phyloP scores from a whole-genome alignment of 2,329 filamentous ascomycete species.

The Cyclaneusma minus region DNA sequence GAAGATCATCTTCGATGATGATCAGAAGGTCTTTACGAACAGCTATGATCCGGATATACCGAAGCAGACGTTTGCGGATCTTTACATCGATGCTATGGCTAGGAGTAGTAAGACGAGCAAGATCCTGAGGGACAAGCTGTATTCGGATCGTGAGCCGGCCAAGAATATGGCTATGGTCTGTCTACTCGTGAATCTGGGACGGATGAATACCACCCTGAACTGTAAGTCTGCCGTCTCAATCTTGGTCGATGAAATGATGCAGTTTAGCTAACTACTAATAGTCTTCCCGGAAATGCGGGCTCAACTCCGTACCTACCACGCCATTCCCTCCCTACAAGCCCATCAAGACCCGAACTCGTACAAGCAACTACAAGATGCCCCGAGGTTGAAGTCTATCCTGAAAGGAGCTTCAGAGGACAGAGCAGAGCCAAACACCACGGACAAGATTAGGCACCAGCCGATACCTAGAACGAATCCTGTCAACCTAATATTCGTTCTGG shows the following conservation, averaged over 20 bases:
- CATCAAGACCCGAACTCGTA: constrained; percentile 91
- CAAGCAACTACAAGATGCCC: constrained; percentile 94
- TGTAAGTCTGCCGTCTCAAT: constrained; percentile 39
- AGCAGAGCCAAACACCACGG: constrained; percentile 67
- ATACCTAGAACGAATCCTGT: constrained; percentile 87
- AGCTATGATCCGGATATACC: constrained; percentile 56
- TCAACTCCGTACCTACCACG: constrained; percentile 92
- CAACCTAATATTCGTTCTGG: constrained; percentile 90
- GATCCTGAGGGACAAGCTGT: constrained; percentile 88
- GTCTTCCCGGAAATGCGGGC: constrained; percentile 99
- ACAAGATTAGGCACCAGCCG: constrained; percentile 58
- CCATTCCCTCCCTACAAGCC: constrained; percentile 89
- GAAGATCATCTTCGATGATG: constrained; percentile 63
- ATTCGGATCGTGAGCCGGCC: constrained; percentile 80
- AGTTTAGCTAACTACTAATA: constrained; percentile 24
- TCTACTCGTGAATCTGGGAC: constrained; percentile 85
- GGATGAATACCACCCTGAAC: constrained; percentile 98
- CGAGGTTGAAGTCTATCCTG: constrained; percentile 87
- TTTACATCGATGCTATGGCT: constrained; percentile 98
- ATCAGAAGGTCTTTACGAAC: constrained; percentile 69
- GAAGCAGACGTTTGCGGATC: constrained; percentile 75
- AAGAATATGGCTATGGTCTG: constrained; percentile 99
- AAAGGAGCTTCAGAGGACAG: constrained; percentile 92
- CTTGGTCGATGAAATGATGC: constrained; percentile 1
- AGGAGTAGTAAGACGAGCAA: constrained; percentile 98